A percentile compares a stretch with the other conserved stretches of the same genome.
Evolutionary conservation across 495 filamentous ascomycete species (phyloP).

Genomic region (Xylaria telfairii): DNA sequence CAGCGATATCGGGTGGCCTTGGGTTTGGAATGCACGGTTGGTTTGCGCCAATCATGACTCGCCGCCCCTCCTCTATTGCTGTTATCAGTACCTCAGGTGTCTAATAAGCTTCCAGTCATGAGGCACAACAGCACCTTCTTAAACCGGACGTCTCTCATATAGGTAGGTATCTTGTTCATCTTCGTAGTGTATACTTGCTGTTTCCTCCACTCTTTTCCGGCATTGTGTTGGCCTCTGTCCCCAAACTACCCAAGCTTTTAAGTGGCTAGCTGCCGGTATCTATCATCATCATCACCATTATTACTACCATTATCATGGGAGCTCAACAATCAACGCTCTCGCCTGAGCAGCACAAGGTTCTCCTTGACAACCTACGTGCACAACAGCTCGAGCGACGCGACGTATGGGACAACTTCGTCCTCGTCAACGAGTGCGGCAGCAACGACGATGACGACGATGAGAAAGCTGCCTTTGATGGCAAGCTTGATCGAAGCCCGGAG

Average conservation of each 20-base stretch:
- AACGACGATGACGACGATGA: slow-evolving; percentile 48
- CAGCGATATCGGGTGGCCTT: neutral
- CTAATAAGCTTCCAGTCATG: neutral
- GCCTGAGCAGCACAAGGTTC: slow-evolving; percentile 46
- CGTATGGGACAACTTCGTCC: slow-evolving; percentile 55
- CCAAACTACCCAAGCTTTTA: neutral
- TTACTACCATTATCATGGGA: slow-evolving; percentile 59
- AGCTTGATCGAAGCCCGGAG: slow-evolving; percentile 40
- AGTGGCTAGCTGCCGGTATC: neutral
- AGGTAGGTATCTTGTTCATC: neutral
- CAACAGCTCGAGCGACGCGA: slow-evolving; percentile 43
- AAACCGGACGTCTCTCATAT: neutral
- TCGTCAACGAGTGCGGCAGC: no score
- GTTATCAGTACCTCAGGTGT: neutral
- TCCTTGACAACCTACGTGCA: slow-evolving; percentile 49
- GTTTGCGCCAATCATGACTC: neutral
- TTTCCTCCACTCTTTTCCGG: neutral
- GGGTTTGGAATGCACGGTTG: neutral
- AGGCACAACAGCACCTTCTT: slow-evolving; percentile 4
- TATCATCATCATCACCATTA: no score
- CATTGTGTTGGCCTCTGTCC: neutral
- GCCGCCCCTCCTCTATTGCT: neutral
- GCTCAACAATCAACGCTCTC: slow-evolving; percentile 51
- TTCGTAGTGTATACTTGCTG: neutral
- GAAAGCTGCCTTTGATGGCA: slow-evolving; percentile 29